Percentiles rank a stretch among this genome's conserved stretches.
These are phyloP conservation scores for Balamuthia mandrillaris DNA, from an alignment of 208 protist species.

Conservation along the genomic window DNA sequence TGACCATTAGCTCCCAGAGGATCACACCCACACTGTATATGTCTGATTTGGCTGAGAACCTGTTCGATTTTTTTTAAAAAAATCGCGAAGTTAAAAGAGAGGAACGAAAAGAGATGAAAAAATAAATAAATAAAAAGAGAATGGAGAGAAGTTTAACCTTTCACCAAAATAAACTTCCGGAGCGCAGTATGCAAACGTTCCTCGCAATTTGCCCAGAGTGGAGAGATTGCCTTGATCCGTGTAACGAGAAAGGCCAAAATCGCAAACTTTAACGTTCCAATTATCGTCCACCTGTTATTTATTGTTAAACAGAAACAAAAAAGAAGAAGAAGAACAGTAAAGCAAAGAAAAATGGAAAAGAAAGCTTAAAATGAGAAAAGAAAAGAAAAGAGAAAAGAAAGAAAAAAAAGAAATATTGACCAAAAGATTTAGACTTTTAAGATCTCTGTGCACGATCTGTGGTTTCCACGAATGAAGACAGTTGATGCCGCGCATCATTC, in stretches of 20 bases:
- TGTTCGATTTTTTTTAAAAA: constrained; percentile 34
- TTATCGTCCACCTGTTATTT: neutral
- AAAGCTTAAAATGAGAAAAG: neutral
- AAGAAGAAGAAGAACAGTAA: no score
- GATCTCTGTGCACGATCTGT: neutral
- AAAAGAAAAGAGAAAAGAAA: neutral
- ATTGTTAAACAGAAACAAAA: no score
- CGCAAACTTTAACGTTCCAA: constrained; percentile 17
- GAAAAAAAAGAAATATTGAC: neutral
- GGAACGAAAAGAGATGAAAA: neutral
- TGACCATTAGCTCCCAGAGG: neutral
- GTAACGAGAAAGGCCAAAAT: neutral
- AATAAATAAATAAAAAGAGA: no score
- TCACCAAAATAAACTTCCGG: constrained; percentile 4
- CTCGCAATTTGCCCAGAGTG: constrained; percentile 3
- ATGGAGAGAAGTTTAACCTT: neutral
- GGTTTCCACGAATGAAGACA: constrained; percentile 51
- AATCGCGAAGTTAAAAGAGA: constrained; percentile 9
- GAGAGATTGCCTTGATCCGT: neutral
- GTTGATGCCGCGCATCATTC: neutral
- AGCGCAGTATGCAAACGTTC: constrained; percentile 6
- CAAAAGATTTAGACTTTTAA: constrained; percentile 1
- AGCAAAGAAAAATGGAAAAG: no score
- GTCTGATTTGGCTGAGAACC: neutral
- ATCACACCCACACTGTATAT: neutral